Base-by-base conservation (phyloP, 768 basidiomycete species). In the Postia placenta region DNA sequence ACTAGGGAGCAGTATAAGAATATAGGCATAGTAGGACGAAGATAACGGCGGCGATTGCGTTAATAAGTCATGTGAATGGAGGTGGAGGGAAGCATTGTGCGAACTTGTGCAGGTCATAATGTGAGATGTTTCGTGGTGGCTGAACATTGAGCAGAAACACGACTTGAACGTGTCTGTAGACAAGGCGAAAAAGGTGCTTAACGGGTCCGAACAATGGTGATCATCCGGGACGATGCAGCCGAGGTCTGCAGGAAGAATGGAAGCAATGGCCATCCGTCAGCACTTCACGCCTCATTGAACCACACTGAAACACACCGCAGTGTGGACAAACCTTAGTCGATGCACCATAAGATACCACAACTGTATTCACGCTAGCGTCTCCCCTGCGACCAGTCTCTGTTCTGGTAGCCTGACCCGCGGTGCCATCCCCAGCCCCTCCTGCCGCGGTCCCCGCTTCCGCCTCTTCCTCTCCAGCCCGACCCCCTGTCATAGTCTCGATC, bases 401-500 rank as follows among this genome's bases (percentile, higher is more conserved):
- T 17, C 25, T 11, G 19, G 24, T n/a, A n/a, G n/a, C n/a, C n/a
- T 15, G 22, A 25, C 22, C 40, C 40, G 33, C 47, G 12, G 14
- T 35, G 6, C 19, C 11, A 17, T 19, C 28, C 17, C 20, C 28
- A 7, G 2, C 49, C 11, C 19, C 22, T 27, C 12, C 36, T 20
- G 28, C 25, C 20, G 9, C 45, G 42, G 39, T 41, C 47, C 36
- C 22, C 12, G 24, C 30, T 20, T 24, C 23, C 30, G 17, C 38
- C 38, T n/a, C 43, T 17, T n/a, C 26, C 28, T 28, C 28, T 23
- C 26, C 43, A 28, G 23, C 30, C 28, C 9, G 40, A n/a, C 9
- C 25, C 41, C 17, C 28, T 36, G n/a, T 33, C 48, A 17, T 47
- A 23, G 27, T 28, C 28, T 19, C 51, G 42, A 20, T 42, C 30